These are phyloP conservation scores for Clathrus columnatus DNA, from an alignment of 768 basidiomycete species.

Conservation along the genomic window DNA sequence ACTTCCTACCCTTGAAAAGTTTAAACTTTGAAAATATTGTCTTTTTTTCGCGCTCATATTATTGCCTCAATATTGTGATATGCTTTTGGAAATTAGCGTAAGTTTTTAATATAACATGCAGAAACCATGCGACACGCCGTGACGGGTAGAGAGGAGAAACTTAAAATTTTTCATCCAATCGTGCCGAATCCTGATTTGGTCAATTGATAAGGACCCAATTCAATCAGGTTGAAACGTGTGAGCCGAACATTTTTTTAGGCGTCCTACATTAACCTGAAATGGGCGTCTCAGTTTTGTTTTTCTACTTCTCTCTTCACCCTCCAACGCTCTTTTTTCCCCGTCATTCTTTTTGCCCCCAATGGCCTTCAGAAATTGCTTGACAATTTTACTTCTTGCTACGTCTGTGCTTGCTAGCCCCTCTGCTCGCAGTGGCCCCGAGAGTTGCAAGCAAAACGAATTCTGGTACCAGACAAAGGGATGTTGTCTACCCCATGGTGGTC, in stretches of 20 bases:
- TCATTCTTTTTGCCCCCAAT: neutral
- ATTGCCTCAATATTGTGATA: too few relatives aligned
- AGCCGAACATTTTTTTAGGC: neutral
- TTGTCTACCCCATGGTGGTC: constrained; percentile 9
- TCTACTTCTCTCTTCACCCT: neutral
- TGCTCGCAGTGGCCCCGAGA: neutral
- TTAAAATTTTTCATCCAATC: neutral
- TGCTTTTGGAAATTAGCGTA: too few relatives aligned
- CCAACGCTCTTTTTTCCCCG: neutral
- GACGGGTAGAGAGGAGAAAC: too few relatives aligned
- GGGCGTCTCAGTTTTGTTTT: neutral
- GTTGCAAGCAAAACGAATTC: constrained; percentile 5
- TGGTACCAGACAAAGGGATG: constrained; percentile 1
- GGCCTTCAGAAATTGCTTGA: constrained; percentile 5
- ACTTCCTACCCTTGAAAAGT: too few relatives aligned
- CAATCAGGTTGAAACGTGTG: neutral
- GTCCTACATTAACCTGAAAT: neutral
- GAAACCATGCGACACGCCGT: neutral
- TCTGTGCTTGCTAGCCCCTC: constrained; percentile 3
- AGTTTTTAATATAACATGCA: neutral
- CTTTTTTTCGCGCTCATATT: neutral
- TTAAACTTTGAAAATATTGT: too few relatives aligned
- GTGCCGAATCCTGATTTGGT: neutral
- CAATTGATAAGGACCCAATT: neutral
- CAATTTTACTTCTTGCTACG: constrained; percentile 5